phyloP scores from a whole-genome alignment of 2,329 filamentous ascomycete species.

The Aspergillus ustus region DNA sequence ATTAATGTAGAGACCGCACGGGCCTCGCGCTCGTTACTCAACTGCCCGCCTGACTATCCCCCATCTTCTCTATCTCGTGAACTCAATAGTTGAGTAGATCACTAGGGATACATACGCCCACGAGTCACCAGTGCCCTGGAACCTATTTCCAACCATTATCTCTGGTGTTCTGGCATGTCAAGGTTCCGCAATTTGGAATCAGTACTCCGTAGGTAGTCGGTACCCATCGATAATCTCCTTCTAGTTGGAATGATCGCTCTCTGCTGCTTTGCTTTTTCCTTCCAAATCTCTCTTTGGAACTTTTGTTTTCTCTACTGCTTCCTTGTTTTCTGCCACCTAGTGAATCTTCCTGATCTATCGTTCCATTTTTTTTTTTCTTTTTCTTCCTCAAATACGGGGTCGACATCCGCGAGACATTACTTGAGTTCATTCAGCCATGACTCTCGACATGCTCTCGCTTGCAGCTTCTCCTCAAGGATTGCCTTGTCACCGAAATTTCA shows the following conservation, averaged over 20 bases:
- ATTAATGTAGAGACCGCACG: background rate
- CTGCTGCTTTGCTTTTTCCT: conserved; percentile 4
- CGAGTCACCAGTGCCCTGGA: background rate
- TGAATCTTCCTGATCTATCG: background rate
- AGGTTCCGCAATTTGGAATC: background rate
- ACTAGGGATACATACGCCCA: background rate
- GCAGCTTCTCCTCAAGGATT: background rate
- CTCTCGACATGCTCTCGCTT: background rate
- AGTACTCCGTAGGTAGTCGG: too few relatives aligned
- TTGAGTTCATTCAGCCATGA: background rate
- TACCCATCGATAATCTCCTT: too few relatives aligned
- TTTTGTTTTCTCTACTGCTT: background rate
- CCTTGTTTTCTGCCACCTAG: background rate
- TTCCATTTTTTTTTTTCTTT: background rate
- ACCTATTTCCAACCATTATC: background rate
- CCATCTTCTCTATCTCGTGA: background rate
- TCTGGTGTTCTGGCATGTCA: background rate
- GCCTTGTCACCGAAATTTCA: background rate
- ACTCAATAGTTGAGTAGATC: background rate
- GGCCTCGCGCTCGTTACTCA: background rate
- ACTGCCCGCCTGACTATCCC: background rate
- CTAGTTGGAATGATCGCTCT: background rate
- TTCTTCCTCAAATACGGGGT: background rate
- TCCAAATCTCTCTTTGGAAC: background rate
- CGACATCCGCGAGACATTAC: background rate